Conservation (phyloP, 139 green algal genomes). For the Diplosphaera chodatii region DNA sequence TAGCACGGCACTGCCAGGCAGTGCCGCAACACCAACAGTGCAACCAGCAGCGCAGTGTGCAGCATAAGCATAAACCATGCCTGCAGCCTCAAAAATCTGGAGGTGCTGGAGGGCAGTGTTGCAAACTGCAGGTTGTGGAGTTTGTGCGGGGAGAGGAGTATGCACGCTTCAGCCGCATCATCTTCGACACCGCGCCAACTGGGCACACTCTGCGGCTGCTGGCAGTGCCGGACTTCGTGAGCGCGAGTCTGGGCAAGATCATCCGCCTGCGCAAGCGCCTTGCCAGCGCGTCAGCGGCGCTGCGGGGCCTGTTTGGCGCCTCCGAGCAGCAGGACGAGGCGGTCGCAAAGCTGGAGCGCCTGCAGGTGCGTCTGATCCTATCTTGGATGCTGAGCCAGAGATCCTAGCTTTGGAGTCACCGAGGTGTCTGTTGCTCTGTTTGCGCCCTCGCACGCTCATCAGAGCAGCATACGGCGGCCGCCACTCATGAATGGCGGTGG, state of each 20-base stretch:
- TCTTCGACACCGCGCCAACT: constrained; percentile 98
- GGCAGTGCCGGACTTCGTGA: constrained; percentile 82
- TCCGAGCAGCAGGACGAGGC: constrained; percentile 52
- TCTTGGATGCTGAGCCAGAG: no score
- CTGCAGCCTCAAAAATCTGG: no score
- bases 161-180: constrained; percentile 86
- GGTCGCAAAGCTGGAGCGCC: constrained; percentile 64
- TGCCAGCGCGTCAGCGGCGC: constrained; percentile 33
- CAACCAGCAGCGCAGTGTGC: no score
- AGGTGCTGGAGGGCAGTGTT: no score
- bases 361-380: constrained; percentile 22
- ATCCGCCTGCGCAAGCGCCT: constrained; percentile 71
- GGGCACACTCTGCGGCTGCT: constrained; percentile 90
- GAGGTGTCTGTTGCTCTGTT: not conserved
- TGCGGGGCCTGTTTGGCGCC: constrained; percentile 65
- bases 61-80: no score
- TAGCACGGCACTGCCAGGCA: no score
- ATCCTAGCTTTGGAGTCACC: not conserved
- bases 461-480: no score
- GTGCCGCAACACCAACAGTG: no score
- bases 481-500: no score
- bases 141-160: constrained; percentile 91
- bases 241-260: constrained; percentile 68
- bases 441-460: no score
- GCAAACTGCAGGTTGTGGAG: constrained; percentile 78